Evolutionary conservation across 441 rosid genomes (phyloP).

Genomic region (Eutrema salsugineum): DNA sequence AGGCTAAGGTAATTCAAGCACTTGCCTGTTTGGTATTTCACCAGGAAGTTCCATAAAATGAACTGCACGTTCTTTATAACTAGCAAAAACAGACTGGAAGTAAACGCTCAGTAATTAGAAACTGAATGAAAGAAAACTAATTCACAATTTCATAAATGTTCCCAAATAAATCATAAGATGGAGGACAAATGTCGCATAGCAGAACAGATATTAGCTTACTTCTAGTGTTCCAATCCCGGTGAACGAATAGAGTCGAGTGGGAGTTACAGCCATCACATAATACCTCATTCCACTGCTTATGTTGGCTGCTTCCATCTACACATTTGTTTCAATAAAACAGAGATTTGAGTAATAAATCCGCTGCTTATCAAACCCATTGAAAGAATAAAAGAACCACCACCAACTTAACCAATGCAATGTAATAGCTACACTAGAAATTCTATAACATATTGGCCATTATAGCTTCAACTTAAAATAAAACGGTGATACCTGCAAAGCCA

Average conservation of each 20-base stretch:
- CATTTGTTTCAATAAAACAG: slow-evolving; percentile 17
- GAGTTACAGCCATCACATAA: slow-evolving; percentile 99
- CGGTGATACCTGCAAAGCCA: slow-evolving; percentile 80
- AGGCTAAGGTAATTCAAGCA: slow-evolving; percentile 8
- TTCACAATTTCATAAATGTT: not conserved
- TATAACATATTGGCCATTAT: slow-evolving; percentile 4
- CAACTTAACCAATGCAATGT: not conserved
- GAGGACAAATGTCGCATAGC: not conserved
- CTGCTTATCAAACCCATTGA: not conserved
- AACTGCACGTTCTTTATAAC: slow-evolving; percentile 88
- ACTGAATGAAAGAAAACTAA: not conserved
- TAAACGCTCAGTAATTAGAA: slow-evolving; percentile 1
- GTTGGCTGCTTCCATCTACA: slow-evolving; percentile 92
- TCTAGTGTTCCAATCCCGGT: slow-evolving; percentile 94
- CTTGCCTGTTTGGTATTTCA: slow-evolving; percentile 97
- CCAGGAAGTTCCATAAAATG: slow-evolving; percentile 99
- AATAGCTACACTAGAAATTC: no score
- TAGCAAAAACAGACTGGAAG: slow-evolving; percentile 79
- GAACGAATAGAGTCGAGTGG: slow-evolving; percentile 94
- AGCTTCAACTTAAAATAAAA: not conserved
- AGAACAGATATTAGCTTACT: slow-evolving; percentile 47
- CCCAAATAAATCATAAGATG: not conserved
- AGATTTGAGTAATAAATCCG: not conserved
- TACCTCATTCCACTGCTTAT: slow-evolving; percentile 74
- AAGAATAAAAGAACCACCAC: not conserved